Evolutionary conservation across 139 green algal species (phyloP).

Genomic region (Spirogloea muscicola): DNA sequence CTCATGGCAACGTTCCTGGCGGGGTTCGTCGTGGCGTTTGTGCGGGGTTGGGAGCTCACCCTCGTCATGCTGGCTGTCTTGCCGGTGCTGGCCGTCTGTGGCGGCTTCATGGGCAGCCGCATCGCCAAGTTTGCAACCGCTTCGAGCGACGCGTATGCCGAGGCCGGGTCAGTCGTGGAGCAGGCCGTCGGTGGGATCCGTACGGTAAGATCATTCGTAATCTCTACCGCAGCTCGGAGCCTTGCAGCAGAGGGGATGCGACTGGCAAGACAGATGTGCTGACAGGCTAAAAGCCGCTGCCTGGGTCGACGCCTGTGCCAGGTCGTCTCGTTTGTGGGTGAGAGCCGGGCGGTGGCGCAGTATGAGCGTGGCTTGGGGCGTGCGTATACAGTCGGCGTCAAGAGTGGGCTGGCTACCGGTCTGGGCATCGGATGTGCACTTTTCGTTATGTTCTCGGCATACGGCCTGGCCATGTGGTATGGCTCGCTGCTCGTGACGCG

Average conservation of each 20-base stretch:
- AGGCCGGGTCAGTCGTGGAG: conserved; percentile 17
- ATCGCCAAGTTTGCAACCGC: background rate
- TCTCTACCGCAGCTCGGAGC: too few relatives aligned
- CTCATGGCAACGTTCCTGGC: conserved; percentile 41
- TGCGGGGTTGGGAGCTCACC: conserved; percentile 68
- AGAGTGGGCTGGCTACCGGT: conserved; percentile 12
- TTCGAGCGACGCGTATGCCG: conserved; percentile 12
- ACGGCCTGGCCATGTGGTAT: conserved; percentile 43
- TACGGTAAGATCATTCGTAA: conserved; percentile 37
- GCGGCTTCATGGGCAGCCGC: background rate
- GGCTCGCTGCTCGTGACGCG: conserved; percentile 35
- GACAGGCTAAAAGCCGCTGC: too few relatives aligned
- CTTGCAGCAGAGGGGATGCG: too few relatives aligned
- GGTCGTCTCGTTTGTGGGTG: conserved; percentile 39
- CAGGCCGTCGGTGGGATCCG: conserved; percentile 6
- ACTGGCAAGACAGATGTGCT: too few relatives aligned
- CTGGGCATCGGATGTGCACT: conserved; percentile 21
- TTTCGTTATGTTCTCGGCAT: conserved; percentile 37
- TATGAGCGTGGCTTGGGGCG: conserved; percentile 17
- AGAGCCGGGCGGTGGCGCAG: conserved; percentile 33
- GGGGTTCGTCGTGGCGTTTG: conserved; percentile 60
- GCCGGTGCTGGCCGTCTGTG: conserved; percentile 52
- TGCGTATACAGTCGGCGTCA: conserved; percentile 20
- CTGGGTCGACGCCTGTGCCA: background rate
- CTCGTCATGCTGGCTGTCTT: conserved; percentile 67